These are phyloP conservation scores for Candida glaebosa DNA, from an alignment of 805 yeast genomes.

Conservation along the genomic window DNA sequence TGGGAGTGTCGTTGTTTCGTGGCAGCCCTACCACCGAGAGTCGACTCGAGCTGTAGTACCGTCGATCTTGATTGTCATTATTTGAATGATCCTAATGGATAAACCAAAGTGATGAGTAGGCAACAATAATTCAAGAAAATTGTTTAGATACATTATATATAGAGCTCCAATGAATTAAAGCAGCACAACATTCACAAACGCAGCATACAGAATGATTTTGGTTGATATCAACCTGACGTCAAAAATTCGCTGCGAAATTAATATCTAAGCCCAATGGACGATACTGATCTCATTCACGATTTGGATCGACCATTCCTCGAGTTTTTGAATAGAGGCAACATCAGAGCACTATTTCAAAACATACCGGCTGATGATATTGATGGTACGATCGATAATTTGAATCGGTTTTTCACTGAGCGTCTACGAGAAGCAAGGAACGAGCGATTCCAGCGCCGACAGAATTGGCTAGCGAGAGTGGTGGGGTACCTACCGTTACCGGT, in stretches of 20 bases:
- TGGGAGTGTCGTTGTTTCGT: too few species aligned
- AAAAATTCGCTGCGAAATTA: not conserved
- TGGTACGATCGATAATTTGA: slow-evolving; percentile 10
- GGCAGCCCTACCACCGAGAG: too few species aligned
- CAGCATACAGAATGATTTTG: too few species aligned
- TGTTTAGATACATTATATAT: too few species aligned
- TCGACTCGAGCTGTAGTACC: too few species aligned
- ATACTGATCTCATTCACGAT: slow-evolving; percentile 18
- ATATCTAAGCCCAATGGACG: not conserved
- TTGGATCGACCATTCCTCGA: slow-evolving; percentile 19
- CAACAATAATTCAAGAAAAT: too few species aligned
- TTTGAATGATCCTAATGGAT: too few species aligned
- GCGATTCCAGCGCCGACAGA: slow-evolving; percentile 1
- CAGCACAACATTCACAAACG: too few species aligned
- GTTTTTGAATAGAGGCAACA: slow-evolving; percentile 14
- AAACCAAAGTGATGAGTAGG: too few species aligned
- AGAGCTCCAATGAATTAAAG: too few species aligned
- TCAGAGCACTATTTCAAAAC: slow-evolving; percentile 11
- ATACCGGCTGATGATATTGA: slow-evolving; percentile 12
- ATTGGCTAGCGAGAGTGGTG: slow-evolving; percentile 14
- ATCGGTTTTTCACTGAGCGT: slow-evolving; percentile 3
- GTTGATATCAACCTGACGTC: too few species aligned
- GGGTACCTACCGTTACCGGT: slow-evolving; percentile 18
- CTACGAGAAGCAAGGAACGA: not conserved
- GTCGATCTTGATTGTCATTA: too few species aligned